Percentiles rank a stretch among this genome's conserved stretches.
phyloP scores from a whole-genome alignment of 305 asterid genomes.

The Salvia sclarea region DNA sequence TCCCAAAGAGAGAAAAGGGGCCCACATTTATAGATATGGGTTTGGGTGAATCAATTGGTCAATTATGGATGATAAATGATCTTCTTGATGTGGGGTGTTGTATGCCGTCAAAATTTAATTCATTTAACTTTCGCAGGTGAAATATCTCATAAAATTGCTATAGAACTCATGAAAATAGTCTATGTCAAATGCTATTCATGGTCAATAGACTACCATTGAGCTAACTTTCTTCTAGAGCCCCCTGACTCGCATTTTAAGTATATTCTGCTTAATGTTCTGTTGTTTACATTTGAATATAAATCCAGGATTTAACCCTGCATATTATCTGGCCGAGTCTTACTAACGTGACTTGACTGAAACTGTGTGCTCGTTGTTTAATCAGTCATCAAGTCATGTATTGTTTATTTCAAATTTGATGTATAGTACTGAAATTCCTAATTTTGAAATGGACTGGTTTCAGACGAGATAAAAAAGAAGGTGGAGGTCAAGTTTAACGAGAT shows the following conservation, averaged over 20 bases:
- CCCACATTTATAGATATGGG: too few relatives aligned
- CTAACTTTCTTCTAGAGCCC: background rate
- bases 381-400: background rate
- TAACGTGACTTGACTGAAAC: conserved; percentile 12
- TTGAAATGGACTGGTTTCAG: conserved; percentile 39
- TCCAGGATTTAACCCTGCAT: conserved; percentile 8
- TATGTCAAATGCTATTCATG: background rate
- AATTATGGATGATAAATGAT: background rate
- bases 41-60: background rate
- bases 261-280: background rate
- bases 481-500: conserved; percentile 78
- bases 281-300: background rate
- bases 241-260: conserved; percentile 2
- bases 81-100: background rate
- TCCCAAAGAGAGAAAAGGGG: too few relatives aligned
- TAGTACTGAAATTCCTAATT: conserved; percentile 4
- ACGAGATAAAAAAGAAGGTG: conserved; percentile 71
- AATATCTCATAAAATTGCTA: background rate
- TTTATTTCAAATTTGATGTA: background rate
- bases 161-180: background rate
- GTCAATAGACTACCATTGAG: background rate
- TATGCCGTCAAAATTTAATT: background rate
- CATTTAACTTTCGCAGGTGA: background rate
- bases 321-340: background rate
- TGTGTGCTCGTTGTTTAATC: conserved; percentile 4